These are phyloP conservation scores for Pythium monospermum DNA, from an alignment of 352 stramenopile genomes.

Conservation along the genomic window DNA sequence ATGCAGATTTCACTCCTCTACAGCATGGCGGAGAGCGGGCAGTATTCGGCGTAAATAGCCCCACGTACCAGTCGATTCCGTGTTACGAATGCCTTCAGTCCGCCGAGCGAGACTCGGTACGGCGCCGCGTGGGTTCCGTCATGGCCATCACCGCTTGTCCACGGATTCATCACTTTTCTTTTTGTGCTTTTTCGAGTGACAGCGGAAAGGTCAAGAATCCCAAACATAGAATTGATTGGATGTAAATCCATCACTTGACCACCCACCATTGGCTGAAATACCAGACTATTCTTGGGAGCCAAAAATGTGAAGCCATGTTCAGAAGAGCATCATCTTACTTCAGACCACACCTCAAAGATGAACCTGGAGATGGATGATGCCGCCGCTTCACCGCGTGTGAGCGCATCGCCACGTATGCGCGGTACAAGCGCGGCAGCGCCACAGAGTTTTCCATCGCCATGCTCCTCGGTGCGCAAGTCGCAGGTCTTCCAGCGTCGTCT, in stretches of 20 bases:
- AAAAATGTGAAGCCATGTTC: conserved; percentile 18
- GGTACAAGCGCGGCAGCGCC: too few species aligned
- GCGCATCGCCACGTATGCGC: neutral
- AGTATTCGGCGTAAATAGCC: too few species aligned
- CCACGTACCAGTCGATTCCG: conserved; percentile 26
- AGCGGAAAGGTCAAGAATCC: too few species aligned
- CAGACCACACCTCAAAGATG: conserved; percentile 16
- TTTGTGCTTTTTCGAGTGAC: too few species aligned
- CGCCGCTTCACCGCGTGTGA: neutral
- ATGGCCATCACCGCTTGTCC: conserved; percentile 14
- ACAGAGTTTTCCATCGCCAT: neutral
- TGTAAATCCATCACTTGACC: too few species aligned
- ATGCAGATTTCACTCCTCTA: too few species aligned
- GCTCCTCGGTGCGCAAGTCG: conserved; percentile 17
- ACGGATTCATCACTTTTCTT: conserved; percentile 33
- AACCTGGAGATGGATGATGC: conserved; percentile 20
- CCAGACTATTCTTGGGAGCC: too few species aligned
- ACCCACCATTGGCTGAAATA: too few species aligned
- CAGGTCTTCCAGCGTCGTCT: conserved; percentile 49
- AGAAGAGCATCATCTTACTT: neutral
- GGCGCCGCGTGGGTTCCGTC: neutral
- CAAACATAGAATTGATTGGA: too few species aligned
- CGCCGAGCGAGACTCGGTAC: conserved; percentile 28
- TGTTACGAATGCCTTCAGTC: conserved; percentile 33
- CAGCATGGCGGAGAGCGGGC: too few species aligned